These are phyloP conservation scores for Tuber umbilicatum DNA, from an alignment of 495 filamentous ascomycete species.

Conservation along the genomic window DNA sequence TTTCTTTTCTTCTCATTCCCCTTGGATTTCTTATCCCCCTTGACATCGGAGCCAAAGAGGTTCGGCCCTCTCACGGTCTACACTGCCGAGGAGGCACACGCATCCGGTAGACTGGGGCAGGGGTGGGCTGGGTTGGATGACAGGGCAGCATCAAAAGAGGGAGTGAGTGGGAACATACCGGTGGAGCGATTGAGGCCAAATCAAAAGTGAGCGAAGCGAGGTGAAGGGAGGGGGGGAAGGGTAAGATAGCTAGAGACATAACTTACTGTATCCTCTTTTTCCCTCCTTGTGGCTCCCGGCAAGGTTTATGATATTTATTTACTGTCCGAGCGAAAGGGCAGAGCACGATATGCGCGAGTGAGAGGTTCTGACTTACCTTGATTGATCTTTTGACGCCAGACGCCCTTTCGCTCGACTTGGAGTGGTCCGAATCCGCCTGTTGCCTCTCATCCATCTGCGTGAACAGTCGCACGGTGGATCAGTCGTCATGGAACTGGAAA, in stretches of 20 bases:
- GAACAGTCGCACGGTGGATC: constrained; percentile 34
- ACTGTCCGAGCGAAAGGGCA: constrained; percentile 13
- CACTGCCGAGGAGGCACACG: constrained; percentile 20
- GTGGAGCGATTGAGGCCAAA: neutral
- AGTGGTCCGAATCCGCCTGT: constrained; percentile 20
- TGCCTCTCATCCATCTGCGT: constrained; percentile 12
- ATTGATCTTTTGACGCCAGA: constrained; percentile 36
- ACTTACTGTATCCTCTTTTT: constrained; percentile 13
- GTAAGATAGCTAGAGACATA: constrained; percentile 30
- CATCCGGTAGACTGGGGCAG: constrained; percentile 23
- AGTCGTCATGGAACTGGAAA: constrained; percentile 35
- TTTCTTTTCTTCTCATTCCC: neutral
- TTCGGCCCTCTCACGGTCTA: constrained; percentile 4
- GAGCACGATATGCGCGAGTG: constrained; percentile 17
- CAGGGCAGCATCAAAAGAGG: constrained; percentile 1
- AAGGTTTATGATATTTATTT: constrained; percentile 19
- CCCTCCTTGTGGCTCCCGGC: constrained; percentile 27
- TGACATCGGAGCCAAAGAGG: neutral
- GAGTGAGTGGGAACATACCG: neutral
- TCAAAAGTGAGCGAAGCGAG: constrained; percentile 11
- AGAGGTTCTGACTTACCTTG: constrained; percentile 16
- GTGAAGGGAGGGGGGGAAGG: constrained; percentile 6
- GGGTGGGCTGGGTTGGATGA: constrained; percentile 16
- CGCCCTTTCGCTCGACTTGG: neutral
- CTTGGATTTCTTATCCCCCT: neutral